Percentiles rank a stretch among this genome's conserved stretches.
Evolutionary conservation across 2,329 filamentous ascomycete genomes (phyloP).

Genomic region (Drechslerella dactyloides): DNA sequence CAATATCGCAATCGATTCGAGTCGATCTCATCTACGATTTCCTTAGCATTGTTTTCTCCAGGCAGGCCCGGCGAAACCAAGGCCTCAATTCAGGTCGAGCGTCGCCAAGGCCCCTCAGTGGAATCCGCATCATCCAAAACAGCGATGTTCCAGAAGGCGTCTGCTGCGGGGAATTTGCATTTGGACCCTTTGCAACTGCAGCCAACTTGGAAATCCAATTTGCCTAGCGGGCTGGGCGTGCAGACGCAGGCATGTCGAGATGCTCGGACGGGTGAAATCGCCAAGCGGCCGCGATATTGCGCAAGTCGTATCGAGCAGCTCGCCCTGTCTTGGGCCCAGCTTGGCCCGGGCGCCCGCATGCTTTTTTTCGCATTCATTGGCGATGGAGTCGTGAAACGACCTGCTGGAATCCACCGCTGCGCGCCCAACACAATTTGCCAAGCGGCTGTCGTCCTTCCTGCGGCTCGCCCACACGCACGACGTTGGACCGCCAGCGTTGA

Average conservation of each 20-base stretch:
- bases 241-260: constrained; percentile 30
- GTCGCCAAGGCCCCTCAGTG: constrained; percentile 18
- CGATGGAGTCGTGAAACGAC: constrained; percentile 18
- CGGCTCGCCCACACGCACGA: constrained; percentile 1
- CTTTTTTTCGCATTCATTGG: constrained; percentile 8
- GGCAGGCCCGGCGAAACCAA: neutral
- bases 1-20: constrained; percentile 16
- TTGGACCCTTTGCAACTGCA: constrained; percentile 27
- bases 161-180: constrained; percentile 20
- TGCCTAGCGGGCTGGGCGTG: constrained; percentile 25
- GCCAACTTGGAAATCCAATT: constrained; percentile 3
- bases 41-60: neutral
- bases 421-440: constrained; percentile 38
- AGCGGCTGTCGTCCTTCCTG: constrained; percentile 29
- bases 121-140: constrained; percentile 24
- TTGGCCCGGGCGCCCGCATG: neutral
- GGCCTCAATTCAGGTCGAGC: constrained; percentile 7
- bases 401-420: constrained; percentile 38
- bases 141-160: constrained; percentile 28
- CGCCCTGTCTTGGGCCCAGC: neutral
- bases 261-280: constrained; percentile 41
- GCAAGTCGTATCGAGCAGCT: constrained; percentile 38
- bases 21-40: constrained; percentile 17
- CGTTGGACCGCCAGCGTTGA: neutral
- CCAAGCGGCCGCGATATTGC: constrained; percentile 20